Evolutionary conservation across 148 eudicot genomes (phyloP).

Genomic region (Amaranthus palmeri): DNA sequence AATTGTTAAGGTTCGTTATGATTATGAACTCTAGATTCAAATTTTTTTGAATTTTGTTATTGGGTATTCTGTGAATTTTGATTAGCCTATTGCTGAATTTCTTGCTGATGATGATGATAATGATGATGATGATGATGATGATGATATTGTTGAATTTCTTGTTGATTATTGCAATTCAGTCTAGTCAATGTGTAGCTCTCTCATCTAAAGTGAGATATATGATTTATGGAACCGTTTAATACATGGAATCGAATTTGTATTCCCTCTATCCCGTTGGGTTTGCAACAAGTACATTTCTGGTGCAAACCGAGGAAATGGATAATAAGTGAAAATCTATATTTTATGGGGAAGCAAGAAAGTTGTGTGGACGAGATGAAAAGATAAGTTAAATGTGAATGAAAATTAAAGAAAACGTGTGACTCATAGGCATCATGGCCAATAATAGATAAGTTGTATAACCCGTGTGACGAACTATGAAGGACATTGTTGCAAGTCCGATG

Average conservation of each 20-base stretch:
- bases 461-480: no score
- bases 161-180: neutral
- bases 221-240: neutral
- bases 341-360: no score
- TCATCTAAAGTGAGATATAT: neutral
- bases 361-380: no score
- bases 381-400: no score
- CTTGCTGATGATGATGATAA: neutral
- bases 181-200: neutral
- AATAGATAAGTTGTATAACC: no score
- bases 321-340: no score
- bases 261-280: neutral
- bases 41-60: neutral
- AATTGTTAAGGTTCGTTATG: constrained; percentile 32
- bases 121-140: neutral
- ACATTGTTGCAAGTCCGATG: no score
- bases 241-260: neutral
- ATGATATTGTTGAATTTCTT: neutral
- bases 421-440: no score
- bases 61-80: neutral
- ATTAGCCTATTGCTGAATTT: neutral
- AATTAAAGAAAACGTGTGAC: no score
- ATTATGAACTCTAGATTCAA: neutral
- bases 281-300: no score
- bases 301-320: no score